These are phyloP conservation scores for Elongisporangium undulatum DNA, from an alignment of 352 stramenopile genomes.

Conservation along the genomic window DNA sequence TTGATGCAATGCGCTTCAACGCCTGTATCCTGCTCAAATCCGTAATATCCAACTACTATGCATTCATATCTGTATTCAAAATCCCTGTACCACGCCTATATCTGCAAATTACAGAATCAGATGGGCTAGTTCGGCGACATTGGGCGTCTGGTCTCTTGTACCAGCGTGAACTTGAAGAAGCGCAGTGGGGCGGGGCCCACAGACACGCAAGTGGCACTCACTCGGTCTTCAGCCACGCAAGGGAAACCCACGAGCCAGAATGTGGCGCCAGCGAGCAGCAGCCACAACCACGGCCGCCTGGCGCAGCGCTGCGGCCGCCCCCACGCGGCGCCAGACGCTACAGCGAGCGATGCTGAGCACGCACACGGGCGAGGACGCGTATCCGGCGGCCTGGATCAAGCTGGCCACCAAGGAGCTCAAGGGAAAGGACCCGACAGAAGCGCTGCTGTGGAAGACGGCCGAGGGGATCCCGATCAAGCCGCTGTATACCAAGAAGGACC, in stretches of 20 bases:
- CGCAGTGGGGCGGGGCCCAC: neutral
- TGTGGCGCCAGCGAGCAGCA: neutral
- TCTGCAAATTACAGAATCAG: neutral
- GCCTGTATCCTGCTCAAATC: neutral
- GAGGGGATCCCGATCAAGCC: constrained; percentile 95
- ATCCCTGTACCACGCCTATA: neutral
- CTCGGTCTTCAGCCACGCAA: neutral
- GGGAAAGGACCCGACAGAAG: constrained; percentile 61
- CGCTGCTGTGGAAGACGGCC: constrained; percentile 79
- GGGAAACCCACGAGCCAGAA: neutral
- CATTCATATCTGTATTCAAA: too few relatives aligned
- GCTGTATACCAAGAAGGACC: constrained; percentile 89
- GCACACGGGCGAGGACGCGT: constrained; percentile 24
- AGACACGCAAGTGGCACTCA: neutral
- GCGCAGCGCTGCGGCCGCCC: neutral
- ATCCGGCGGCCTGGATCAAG: constrained; percentile 48
- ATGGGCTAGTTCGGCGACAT: neutral
- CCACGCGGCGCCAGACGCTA: neutral
- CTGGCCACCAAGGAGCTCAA: constrained; percentile 82
- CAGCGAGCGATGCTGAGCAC: constrained; percentile 13
- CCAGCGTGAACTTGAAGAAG: neutral
- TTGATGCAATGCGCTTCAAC: too few relatives aligned
- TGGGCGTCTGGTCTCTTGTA: neutral
- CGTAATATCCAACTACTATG: neutral
- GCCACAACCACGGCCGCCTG: neutral